phyloP scores from a whole-genome alignment of 2,329 filamentous ascomycete genomes.

The Colletotrichum sublineola region DNA sequence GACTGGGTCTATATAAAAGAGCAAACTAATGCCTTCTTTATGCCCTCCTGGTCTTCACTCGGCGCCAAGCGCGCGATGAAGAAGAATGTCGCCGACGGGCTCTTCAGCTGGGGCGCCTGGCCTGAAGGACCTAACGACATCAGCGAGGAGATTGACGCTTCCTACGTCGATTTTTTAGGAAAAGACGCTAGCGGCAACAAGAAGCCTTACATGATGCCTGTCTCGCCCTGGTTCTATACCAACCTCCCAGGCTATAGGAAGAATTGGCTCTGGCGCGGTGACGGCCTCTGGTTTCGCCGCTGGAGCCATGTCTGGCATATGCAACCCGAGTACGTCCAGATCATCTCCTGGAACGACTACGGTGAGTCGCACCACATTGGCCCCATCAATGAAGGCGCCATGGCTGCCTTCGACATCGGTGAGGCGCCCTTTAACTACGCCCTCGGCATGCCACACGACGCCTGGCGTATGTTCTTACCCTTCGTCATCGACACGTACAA shows the following conservation, averaged over 20 bases:
- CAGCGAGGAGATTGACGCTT: conserved; percentile 38
- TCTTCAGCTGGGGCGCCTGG: conserved; percentile 55
- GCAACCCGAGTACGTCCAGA: neutral
- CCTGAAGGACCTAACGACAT: conserved; percentile 67
- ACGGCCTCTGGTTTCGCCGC: neutral
- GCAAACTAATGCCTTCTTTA: conserved; percentile 54
- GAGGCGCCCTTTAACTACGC: conserved; percentile 61
- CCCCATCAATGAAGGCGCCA: neutral
- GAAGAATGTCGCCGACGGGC: conserved; percentile 48
- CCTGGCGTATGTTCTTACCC: conserved; percentile 62
- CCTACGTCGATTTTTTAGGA: neutral
- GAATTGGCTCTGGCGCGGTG: neutral
- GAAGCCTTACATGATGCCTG: neutral
- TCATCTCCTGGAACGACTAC: too few species aligned
- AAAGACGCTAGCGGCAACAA: neutral
- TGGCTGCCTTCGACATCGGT: neutral
- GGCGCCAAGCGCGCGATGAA: conserved; percentile 47
- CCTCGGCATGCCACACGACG: conserved; percentile 61
- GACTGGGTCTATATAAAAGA: conserved; percentile 60
- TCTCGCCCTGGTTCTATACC: neutral
- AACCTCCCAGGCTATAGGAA: neutral
- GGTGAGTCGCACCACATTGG: neutral
- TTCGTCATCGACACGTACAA: conserved; percentile 65
- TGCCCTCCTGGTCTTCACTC: conserved; percentile 59
- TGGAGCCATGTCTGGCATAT: neutral